These are phyloP conservation scores for Apiotrichum akiyoshidainum DNA, from an alignment of 1,284 basidiomycete species.

Conservation along the genomic window DNA sequence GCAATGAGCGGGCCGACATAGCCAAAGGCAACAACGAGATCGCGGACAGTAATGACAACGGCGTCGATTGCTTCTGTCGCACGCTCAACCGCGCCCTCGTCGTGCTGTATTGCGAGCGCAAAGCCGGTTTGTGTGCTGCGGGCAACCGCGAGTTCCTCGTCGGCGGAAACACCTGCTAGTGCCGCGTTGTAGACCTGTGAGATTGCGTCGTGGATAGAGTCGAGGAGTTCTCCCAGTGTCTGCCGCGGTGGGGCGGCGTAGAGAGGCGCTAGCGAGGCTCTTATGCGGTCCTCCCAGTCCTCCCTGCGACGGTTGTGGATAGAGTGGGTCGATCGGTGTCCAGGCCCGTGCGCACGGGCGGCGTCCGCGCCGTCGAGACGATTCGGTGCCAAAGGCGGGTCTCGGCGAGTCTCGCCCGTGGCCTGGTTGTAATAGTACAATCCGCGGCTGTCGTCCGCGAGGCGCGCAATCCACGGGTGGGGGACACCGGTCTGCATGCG, in stretches of 20 bases:
- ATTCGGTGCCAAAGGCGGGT: constrained; percentile 20
- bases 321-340: not conserved
- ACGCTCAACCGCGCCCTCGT: constrained; percentile 35
- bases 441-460: constrained; percentile 78
- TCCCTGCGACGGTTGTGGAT: constrained; percentile 3
- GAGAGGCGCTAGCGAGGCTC: constrained; percentile 20
- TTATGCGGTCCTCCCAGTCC: constrained; percentile 22
- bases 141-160: constrained; percentile 40
- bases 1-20: constrained; percentile 44
- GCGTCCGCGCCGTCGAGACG: not conserved
- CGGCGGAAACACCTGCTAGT: constrained; percentile 39
- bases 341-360: constrained; percentile 6
- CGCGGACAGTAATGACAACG: constrained; percentile 30
- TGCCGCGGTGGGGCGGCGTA: constrained; percentile 14
- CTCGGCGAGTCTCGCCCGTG: constrained; percentile 63
- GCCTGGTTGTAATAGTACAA: constrained; percentile 74
- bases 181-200: constrained; percentile 41
- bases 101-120: constrained; percentile 29
- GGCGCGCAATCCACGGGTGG: constrained; percentile 71
- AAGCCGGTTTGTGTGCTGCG: constrained; percentile 25
- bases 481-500: constrained; percentile 59
- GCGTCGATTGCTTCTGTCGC: constrained; percentile 19
- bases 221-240: constrained; percentile 30
- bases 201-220: constrained; percentile 36
- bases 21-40: constrained; percentile 39